Evolutionary conservation across 345 rosid genomes (phyloP), one percentile per base, ranked within the genome.

Genomic region (Eucalyptus sideroxylon): DNA sequence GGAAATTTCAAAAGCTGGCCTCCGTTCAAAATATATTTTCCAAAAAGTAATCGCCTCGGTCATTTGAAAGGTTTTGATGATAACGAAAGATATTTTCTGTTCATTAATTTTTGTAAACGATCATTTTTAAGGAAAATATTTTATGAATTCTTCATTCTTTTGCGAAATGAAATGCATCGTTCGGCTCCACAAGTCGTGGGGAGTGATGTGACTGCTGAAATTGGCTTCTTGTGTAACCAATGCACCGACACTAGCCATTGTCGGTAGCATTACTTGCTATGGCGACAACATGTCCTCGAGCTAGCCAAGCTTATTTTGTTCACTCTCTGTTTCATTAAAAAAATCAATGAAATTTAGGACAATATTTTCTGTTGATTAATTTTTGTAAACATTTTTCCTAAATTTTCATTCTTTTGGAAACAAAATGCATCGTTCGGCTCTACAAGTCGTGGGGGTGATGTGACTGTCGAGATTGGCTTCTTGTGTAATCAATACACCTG

Each of bases 101-200:
- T 3, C 0, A 8, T 19, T 53, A 19, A 53, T 19, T 19, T 53
- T 53, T 53, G 4, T 8, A 53, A 8, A 8, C 0, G 11, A 0
- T 27, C 10, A 16, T n/a, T 65, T 65, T 65, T 1, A 7, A 30
- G 17, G 3, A 14, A 30, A n/a, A 6, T n/a, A 7, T 65, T 65
- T 14, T 4, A 2, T 4, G 0, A 15, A 15, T n/a, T n/a, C 3
- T n/a, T n/a, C 7, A 6, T 4, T 13, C 1, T 62, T 62, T 7
- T 1, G 1, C 0, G 9, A 2, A 62, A 62, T 0, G 0, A 30
- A 62, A 14, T 14, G 19, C 3, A 7, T 7, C 5, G 4, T 14
- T 30, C 2, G 1, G 19, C 34, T 62, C 10, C 72, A 30, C 9
- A 14, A 62, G 37, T 13, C 0, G 7, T 13, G 9, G 17, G 67